Base-by-base conservation (phyloP, 23 red algal species). In the Gracilaria gracilis region DNA sequence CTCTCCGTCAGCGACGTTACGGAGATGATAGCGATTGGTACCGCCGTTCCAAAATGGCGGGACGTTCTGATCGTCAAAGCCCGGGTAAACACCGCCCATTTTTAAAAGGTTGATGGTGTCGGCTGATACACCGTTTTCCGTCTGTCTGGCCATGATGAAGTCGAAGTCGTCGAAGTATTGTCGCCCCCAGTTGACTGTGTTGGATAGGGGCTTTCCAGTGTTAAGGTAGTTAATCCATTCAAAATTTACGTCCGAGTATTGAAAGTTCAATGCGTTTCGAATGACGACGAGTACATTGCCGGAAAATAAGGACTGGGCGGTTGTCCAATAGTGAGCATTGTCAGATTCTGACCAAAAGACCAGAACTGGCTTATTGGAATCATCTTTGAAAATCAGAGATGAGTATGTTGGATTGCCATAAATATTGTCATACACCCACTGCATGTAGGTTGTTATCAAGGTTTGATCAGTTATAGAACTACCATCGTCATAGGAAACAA, bases 1-100 rank as follows among this genome's bases (percentile, higher is more conserved):
- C 54, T 88, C 84, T 0, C 84, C 84, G 69, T 77, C 84, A 46
- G 77, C 84, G 0, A 88, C 84, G n/a, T 72, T 64, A 31, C 84
- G 65, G 9, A 88, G 69, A 35, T 73, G 67, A 44, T 88, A 88
- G 2, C 84, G 84, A 48, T 88, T 88, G 5, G 84, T 88, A 16
- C 84, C 84, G 20, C 84, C 84, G 84, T 88, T 88, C 84, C 84
- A 88, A 46, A 75, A 88, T 0, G 84, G 42, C 11, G 84, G 84
- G 5, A 88, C 84, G 47, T 88, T 88, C 25, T 61, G 61, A 78
- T 88, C 84, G 53, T 88, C 84, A 75, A 88, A 88, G 21, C 84
- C 84, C 7, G 84, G 84, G 53, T 88, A 88, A 25, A 88, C 84
- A 31, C 71, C 71, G 3, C 84, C 84, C 58, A 88, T 61, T 78